Evolutionary conservation across 2,329 filamentous ascomycete species (phyloP), one percentile per base, ranked within the genome.

Genomic region (Rasamsonia emersonii): DNA sequence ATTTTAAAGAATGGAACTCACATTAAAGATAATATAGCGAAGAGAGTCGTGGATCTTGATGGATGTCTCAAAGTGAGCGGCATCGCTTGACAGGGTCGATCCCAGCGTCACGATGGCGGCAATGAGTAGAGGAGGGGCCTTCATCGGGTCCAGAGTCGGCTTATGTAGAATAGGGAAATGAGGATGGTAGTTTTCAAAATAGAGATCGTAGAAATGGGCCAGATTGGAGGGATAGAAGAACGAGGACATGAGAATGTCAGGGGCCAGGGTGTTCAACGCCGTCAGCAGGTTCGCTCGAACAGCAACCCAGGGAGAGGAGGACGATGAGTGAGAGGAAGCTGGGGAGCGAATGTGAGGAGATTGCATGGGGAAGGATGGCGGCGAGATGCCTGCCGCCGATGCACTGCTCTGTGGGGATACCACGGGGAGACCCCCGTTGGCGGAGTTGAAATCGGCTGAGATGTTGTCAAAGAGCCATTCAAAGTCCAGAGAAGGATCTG

Each of bases 91-190:
- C 16, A 51, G 26, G 3, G 45, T 47, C 3, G 48, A 42, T 1
- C 48, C 48, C 26, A 51, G 33, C 4, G 45, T 50, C 13, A 50
- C 37, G 27, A 51, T 47, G 7, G 46, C 45, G n/a, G 43, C 37
- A 9, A 51, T 37, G n/a, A 50, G 39, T 5, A 51, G 30, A 13
- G 48, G 43, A 3, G 42, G 37, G 5, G 40, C 38, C 4, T 39
- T 39, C 4, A 40, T 28, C 9, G 39, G 37, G 13, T 39, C 20
- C 7, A 51, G 34, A 3, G 46, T 49, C 6, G 46, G 35, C 30
- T 37, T 30, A 30, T 51, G 46, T 15, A 50, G 9, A 16, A 51
- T 51, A 2, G 48, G 48, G 36, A 51, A 51, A 36, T 51, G 48
- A 4, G 48, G 39, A 29, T 50, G 44, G 20, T 51, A 51, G 33